A percentile compares a stretch with the other conserved stretches of the same genome.
Evolutionary conservation across 1,139 yeast species (phyloP).

Genomic region (Diutina siamensis): DNA sequence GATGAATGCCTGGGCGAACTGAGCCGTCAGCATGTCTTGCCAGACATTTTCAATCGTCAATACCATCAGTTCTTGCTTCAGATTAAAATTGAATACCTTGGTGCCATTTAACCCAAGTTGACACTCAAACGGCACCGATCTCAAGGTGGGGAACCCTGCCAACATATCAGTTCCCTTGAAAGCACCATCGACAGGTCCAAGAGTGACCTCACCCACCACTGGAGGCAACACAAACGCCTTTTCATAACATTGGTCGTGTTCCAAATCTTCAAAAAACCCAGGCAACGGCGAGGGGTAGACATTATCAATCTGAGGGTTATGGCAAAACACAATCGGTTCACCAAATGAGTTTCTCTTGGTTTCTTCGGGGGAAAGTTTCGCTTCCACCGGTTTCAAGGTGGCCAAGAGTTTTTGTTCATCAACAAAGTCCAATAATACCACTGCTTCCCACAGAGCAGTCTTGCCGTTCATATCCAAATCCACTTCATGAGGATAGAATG

Average conservation of each 20-base stretch:
- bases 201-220: slow-evolving; percentile 30
- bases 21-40: slow-evolving; percentile 36
- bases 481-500: slow-evolving; percentile 84
- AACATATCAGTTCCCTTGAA: slow-evolving; percentile 54
- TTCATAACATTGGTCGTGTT: slow-evolving; percentile 69
- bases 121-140: slow-evolving; percentile 50
- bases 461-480: slow-evolving; percentile 93
- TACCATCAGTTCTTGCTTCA: slow-evolving; percentile 73
- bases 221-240: slow-evolving; percentile 40
- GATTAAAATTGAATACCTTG: slow-evolving; percentile 73
- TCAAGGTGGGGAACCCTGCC: slow-evolving; percentile 86
- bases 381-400: slow-evolving; percentile 37
- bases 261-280: slow-evolving; percentile 65
- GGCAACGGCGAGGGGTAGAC: slow-evolving; percentile 72
- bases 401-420: slow-evolving; percentile 65
- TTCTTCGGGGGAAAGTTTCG: slow-evolving; percentile 65
- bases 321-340: slow-evolving; percentile 45
- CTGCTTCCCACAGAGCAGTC: slow-evolving; percentile 92
- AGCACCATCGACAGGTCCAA: slow-evolving; percentile 62
- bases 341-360: slow-evolving; percentile 67
- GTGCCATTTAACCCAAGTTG: slow-evolving; percentile 47
- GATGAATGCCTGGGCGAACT: slow-evolving; percentile 48
- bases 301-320: slow-evolving; percentile 63
- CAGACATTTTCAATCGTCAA: slow-evolving; percentile 45
- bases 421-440: slow-evolving; percentile 81